Conservation (phyloP, 768 basidiomycete genomes). For the Suillus variegatus region DNA sequence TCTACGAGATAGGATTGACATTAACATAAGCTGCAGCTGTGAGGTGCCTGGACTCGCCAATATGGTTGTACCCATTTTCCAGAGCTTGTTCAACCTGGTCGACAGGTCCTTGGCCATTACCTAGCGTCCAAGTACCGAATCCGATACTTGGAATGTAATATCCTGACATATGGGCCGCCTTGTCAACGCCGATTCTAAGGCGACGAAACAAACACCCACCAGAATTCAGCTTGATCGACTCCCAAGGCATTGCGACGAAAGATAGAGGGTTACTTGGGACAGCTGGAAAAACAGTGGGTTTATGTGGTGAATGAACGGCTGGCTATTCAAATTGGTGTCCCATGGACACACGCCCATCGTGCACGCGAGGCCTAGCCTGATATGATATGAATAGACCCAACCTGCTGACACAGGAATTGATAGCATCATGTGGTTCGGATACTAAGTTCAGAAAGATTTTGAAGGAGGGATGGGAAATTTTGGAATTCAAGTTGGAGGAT, state of each 20-base stretch:
- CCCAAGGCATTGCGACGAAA: not conserved
- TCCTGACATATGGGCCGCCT: not conserved
- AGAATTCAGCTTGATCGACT: not conserved
- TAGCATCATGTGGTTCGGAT: not conserved
- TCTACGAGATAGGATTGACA: conserved; percentile 34
- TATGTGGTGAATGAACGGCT: not conserved
- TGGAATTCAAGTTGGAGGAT: not conserved
- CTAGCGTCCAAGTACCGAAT: conserved; percentile 2
- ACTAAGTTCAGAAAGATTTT: not conserved
- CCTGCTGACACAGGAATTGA: not conserved
- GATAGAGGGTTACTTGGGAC: not conserved
- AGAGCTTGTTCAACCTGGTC: conserved; percentile 65
- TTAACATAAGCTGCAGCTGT: not conserved
- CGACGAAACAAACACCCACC: not conserved
- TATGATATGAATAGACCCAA: not conserved
- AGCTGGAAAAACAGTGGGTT: not conserved
- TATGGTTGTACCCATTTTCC: conserved; percentile 60
- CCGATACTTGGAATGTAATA: not conserved
- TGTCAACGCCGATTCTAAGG: not conserved
- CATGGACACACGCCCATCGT: not conserved
- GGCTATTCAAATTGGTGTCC: not conserved
- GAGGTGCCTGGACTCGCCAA: conserved; percentile 42
- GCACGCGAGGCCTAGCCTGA: not conserved
- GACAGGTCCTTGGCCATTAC: conserved; percentile 50
- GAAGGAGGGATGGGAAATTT: not conserved